These are phyloP conservation scores for Pelargonium cotyledonis DNA, from an alignment of 441 rosid genomes.

Conservation along the genomic window DNA sequence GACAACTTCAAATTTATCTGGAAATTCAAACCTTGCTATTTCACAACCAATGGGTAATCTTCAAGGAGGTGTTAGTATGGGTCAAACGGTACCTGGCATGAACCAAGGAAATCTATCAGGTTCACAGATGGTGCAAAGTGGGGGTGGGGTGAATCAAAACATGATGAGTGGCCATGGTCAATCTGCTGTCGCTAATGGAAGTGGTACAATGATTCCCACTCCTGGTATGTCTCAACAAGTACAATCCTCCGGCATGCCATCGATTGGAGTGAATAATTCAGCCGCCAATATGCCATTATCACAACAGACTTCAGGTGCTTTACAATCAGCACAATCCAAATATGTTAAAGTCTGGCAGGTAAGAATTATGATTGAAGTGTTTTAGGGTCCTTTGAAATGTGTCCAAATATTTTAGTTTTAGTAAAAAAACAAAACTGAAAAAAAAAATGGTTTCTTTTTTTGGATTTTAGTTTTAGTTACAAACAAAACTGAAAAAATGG, in stretches of 20 bases:
- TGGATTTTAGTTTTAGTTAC: background rate
- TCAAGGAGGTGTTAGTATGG: conserved; percentile 45
- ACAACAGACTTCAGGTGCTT: conserved; percentile 57
- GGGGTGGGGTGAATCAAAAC: conserved; percentile 66
- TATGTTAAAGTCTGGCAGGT: conserved; percentile 98
- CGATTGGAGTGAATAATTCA: conserved; percentile 58
- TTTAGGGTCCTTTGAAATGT: background rate
- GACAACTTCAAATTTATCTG: conserved; percentile 54
- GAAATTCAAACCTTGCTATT: conserved; percentile 58
- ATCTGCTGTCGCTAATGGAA: conserved; percentile 57
- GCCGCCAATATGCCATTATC: conserved; percentile 61
- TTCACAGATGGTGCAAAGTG: conserved; percentile 72
- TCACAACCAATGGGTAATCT: conserved; percentile 58
- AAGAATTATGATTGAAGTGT: conserved; percentile 14
- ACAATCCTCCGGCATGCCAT: conserved; percentile 59
- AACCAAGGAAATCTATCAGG: conserved; percentile 81
- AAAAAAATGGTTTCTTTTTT: no score
- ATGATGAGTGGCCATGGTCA: conserved; percentile 64
- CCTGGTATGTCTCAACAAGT: conserved; percentile 88
- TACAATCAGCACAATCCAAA: conserved; percentile 74
- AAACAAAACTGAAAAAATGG: no score
- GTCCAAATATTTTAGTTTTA: background rate
- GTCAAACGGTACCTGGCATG: conserved; percentile 53
- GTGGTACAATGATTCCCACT: conserved; percentile 79
- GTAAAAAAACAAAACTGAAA: background rate